Base-by-base conservation (phyloP, 345 rosid species). In the Eucalyptus virginea region DNA sequence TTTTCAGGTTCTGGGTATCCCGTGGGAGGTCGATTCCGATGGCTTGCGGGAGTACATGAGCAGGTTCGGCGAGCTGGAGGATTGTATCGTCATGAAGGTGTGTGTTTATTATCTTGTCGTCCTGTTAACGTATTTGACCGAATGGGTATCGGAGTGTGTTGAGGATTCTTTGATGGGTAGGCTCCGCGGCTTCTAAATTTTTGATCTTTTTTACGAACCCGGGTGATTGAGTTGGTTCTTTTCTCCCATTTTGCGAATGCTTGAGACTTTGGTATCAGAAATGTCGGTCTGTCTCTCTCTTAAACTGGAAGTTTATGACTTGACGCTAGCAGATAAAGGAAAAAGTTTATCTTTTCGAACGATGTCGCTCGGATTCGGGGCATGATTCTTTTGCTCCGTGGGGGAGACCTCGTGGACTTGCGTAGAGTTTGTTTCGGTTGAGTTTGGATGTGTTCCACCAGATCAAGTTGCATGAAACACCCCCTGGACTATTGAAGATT, bases 1-100 rank as follows among this genome's bases (percentile, higher is more conserved):
- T 69, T 86, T 86, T 86, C 87, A 96, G 99, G 98, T 98, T 89
- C 90, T 98, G 94, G 99, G 99, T 51, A 97, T 97, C 89, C 99
- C 99, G 1, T 97, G 99, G 99, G 99, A 97, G 48, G 95, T 98
- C 86, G 99, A 96, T 88, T 96, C 99, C 6, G 98, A 96, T 32
- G 99, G 99, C 65, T 93, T 98, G 93, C 92, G 94, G 90, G 98
- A 97, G 72, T 98, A 98, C 91, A 98, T 98, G 99, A 91, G 90
- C 85, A 97, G 96, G 92, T 98, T 95, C 91, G 99, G 99, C 52
- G 99, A 97, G 12, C 93, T 98, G 92, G 99, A 97, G 92, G 99
- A 98, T 93, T 98, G 99, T 90, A 96, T 98, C 86, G 99, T 98
- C 88, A 97, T 97, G 99, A 98, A 98, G 98, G 99, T 97, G 99